Conservation (phyloP, 2,329 filamentous ascomycete species). For the Aureobasidium sp. region DNA sequence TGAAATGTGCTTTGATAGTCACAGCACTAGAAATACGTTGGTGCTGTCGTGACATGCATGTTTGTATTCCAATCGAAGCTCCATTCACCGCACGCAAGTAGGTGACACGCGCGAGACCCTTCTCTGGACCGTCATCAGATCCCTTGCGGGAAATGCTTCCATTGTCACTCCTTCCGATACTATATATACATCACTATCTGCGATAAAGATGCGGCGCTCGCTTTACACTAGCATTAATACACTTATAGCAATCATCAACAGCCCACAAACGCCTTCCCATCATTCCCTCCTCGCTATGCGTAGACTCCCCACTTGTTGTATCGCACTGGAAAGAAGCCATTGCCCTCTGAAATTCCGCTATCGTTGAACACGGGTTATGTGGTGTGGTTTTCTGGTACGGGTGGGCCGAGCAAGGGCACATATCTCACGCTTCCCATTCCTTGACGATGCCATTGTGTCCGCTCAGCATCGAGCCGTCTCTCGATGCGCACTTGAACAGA, state of each 20-base stretch:
- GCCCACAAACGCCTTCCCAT: not conserved
- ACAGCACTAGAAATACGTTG: not conserved
- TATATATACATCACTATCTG: not conserved
- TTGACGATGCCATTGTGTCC: slow-evolving; percentile 9
- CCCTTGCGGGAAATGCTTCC: too few relatives aligned
- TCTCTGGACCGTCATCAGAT: not conserved
- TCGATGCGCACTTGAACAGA: slow-evolving; percentile 47
- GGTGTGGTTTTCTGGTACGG: not conserved
- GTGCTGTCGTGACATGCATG: not conserved
- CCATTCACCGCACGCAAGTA: not conserved
- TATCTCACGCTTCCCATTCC: slow-evolving; percentile 12
- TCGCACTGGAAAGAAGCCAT: not conserved
- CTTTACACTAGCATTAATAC: not conserved
- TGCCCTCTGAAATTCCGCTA: not conserved
- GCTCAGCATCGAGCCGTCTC: slow-evolving; percentile 9
- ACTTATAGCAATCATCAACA: not conserved
- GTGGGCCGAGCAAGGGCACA: not conserved
- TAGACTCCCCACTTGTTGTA: not conserved
- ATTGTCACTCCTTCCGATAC: not conserved
- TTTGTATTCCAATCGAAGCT: not conserved
- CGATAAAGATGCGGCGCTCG: not conserved
- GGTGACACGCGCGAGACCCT: not conserved
- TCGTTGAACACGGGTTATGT: not conserved
- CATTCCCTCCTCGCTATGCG: not conserved
- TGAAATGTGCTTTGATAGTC: too few relatives aligned